A percentile compares a stretch with the other conserved stretches of the same genome.
Evolutionary conservation across 2,329 filamentous ascomycete species (phyloP).

Genomic region (Trichoderma gracile): DNA sequence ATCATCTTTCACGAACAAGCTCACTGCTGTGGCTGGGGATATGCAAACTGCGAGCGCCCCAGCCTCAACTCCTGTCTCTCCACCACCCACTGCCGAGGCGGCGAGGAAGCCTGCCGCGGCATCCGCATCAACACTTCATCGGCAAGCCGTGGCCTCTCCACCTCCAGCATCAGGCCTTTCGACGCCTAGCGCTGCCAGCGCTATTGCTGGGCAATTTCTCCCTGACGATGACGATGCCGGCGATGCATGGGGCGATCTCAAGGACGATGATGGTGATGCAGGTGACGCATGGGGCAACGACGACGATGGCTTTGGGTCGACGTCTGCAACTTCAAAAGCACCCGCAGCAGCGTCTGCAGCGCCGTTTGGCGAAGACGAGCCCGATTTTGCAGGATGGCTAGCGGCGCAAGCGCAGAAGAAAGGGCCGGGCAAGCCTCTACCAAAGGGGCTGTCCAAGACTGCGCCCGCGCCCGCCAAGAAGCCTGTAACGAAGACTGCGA

Average conservation of each 20-base stretch:
- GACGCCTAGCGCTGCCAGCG: constrained; percentile 45
- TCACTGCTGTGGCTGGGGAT: constrained; percentile 80
- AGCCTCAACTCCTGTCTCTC: constrained; percentile 42
- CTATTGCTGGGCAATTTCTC: constrained; percentile 53
- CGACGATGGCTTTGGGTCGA: constrained; percentile 46
- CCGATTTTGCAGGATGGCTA: constrained; percentile 94
- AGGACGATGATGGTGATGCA: constrained; percentile 52
- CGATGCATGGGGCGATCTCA: constrained; percentile 71
- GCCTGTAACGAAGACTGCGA: constrained; percentile 38
- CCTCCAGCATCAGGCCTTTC: constrained; percentile 50
- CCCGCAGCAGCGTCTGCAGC: constrained; percentile 42
- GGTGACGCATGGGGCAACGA: constrained; percentile 75
- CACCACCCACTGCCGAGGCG: constrained; percentile 44
- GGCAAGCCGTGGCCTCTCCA: constrained; percentile 59
- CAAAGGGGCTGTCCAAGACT: constrained; percentile 78
- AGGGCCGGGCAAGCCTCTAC: constrained; percentile 62
- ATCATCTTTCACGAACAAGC: constrained; percentile 95
- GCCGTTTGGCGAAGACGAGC: constrained; percentile 82
- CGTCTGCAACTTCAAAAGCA: constrained; percentile 38
- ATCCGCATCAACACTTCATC: constrained; percentile 60
- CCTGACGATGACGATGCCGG: constrained; percentile 60
- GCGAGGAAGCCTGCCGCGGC: constrained; percentile 44
- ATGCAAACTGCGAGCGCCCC: constrained; percentile 64
- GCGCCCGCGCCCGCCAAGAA: constrained; percentile 44
- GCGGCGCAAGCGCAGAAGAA: constrained; percentile 82